These are phyloP conservation scores for Pyracantha coccinea DNA, from an alignment of 331 rosid species.

Conservation along the genomic window DNA sequence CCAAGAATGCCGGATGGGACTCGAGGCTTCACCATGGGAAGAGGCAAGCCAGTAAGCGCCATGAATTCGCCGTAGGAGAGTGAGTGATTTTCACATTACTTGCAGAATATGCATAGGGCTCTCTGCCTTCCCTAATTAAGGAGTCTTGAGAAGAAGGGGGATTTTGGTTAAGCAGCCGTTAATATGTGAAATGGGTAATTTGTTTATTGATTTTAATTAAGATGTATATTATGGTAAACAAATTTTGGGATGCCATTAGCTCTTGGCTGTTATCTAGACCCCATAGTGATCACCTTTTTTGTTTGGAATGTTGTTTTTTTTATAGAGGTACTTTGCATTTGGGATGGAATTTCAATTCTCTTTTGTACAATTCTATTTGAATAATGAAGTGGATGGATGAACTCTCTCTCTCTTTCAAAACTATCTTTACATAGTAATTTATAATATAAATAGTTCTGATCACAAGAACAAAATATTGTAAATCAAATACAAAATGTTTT, in stretches of 20 bases:
- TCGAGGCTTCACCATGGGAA: slow-evolving; percentile 84
- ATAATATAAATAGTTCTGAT: no score
- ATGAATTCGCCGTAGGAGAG: slow-evolving; percentile 14
- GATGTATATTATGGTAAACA: background rate
- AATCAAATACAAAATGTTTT: background rate
- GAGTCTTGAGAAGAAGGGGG: background rate
- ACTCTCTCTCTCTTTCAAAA: background rate
- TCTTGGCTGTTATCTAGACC: background rate
- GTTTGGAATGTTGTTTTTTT: background rate
- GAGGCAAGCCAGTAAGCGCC: slow-evolving; percentile 65
- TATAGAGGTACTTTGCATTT: background rate
- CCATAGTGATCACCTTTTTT: background rate
- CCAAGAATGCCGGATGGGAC: slow-evolving; percentile 99
- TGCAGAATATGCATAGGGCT: background rate
- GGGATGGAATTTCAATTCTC: background rate
- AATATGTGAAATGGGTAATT: background rate
- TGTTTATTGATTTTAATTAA: background rate
- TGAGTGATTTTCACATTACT: background rate
- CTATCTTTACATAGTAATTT: no score
- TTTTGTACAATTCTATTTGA: background rate
- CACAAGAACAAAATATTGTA: no score
- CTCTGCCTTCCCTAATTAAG: background rate
- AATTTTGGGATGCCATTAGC: background rate
- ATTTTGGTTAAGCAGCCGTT: background rate
- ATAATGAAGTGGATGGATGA: background rate